These are phyloP conservation scores for Wakefieldia striispora DNA, from an alignment of 768 basidiomycete species.

Conservation along the genomic window DNA sequence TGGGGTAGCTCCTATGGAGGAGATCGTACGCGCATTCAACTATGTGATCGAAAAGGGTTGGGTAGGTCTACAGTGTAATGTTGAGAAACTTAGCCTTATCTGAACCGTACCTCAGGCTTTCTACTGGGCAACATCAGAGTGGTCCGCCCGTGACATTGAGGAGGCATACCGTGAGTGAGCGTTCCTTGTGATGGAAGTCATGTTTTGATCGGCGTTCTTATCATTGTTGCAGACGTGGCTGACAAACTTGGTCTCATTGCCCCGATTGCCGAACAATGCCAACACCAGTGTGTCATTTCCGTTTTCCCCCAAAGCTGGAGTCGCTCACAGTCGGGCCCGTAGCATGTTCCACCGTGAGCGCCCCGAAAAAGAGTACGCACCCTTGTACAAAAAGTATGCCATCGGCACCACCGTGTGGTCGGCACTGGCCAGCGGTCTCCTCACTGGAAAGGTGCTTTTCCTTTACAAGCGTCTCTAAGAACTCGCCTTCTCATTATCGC, in stretches of 20 bases:
- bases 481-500: background rate
- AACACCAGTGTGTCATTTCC: conserved; percentile 37
- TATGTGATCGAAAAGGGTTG: conserved; percentile 49
- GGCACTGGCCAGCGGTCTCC: conserved; percentile 51
- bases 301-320: too few species aligned
- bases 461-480: too few species aligned
- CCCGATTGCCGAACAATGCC: conserved; percentile 53
- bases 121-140: conserved; percentile 55
- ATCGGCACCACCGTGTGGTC: conserved; percentile 55
- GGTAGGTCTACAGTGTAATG: conserved; percentile 21
- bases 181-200: background rate
- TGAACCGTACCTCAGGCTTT: conserved; percentile 27
- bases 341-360: conserved; percentile 52
- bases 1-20: conserved; percentile 43
- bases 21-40: conserved; percentile 59
- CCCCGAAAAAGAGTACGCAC: conserved; percentile 53
- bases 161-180: conserved; percentile 37
- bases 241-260: conserved; percentile 47
- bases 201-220: background rate
- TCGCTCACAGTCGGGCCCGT: conserved; percentile 12
- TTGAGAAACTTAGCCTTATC: background rate
- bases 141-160: conserved; percentile 50
- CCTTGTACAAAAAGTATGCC: conserved; percentile 44
- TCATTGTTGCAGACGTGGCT: conserved; percentile 39
- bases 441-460: conserved; percentile 48